phyloP scores from a whole-genome alignment of 1,139 yeast genomes.

The Candida glucosophila region DNA sequence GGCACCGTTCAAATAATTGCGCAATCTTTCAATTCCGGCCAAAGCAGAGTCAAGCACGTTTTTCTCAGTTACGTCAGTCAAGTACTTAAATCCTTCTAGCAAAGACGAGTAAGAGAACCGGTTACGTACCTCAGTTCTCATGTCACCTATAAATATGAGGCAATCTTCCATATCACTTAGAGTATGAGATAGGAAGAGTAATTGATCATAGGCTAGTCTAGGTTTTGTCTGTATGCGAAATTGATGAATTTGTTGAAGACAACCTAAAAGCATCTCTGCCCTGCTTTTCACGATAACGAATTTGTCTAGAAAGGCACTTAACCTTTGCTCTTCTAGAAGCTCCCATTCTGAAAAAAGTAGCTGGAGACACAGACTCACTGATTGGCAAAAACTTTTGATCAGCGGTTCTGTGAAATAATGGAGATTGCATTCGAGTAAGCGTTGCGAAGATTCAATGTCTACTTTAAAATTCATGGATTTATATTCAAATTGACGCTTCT shows the following conservation, averaged over 20 bases:
- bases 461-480: conserved; percentile 21
- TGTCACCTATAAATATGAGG: conserved; percentile 5
- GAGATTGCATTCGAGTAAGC: conserved; percentile 6
- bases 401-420: conserved; percentile 5
- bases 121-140: conserved; percentile 4
- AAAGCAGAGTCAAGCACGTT: conserved; percentile 4
- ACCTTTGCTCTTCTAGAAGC: conserved; percentile 5
- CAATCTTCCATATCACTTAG: conserved; percentile 3
- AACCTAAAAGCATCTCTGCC: too few relatives aligned
- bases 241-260: too few relatives aligned
- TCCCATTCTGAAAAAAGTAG: conserved; percentile 1
- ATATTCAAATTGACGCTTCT: conserved; percentile 24
- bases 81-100: conserved; percentile 5
- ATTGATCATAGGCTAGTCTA: too few relatives aligned
- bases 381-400: conserved; percentile 3
- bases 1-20: too few relatives aligned
- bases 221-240: too few relatives aligned
- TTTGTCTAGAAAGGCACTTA: conserved; percentile 1
- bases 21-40: conserved; percentile 5
- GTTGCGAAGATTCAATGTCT: conserved; percentile 11
- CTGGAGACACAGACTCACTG: conserved; percentile 4
- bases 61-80: conserved; percentile 4
- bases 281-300: too few relatives aligned
- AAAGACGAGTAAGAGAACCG: conserved; percentile 4
- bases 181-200: conserved; percentile 5